phyloP scores from a whole-genome alignment of 345 rosid genomes.

The Brassica nigra region DNA sequence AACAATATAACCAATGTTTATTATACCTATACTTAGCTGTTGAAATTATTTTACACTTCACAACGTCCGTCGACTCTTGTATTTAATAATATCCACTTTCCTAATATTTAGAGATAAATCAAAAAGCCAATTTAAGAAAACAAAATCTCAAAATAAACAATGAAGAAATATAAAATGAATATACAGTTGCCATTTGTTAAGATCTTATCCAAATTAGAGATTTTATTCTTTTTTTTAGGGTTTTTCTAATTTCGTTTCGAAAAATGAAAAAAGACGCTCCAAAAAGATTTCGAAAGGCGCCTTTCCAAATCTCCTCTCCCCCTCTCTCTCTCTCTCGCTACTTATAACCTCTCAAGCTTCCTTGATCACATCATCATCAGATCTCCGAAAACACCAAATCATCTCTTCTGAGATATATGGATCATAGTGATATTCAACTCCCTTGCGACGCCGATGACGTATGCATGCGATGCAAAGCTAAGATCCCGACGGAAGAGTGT shows the following conservation, averaged over 20 bases:
- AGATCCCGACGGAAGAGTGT: conserved; percentile 49
- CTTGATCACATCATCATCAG: background rate
- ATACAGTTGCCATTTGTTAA: background rate
- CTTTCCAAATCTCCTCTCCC: background rate
- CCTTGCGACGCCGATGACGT: conserved; percentile 69
- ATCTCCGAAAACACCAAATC: background rate
- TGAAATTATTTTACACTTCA: too few relatives aligned
- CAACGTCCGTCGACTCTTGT: too few relatives aligned
- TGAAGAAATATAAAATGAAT: background rate
- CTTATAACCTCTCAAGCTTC: background rate
- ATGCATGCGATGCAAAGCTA: conserved; percentile 66
- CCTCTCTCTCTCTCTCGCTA: background rate
- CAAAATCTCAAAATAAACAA: background rate
- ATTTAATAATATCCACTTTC: background rate
- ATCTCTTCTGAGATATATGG: conserved; percentile 35
- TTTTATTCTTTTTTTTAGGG: background rate
- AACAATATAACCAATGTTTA: too few relatives aligned
- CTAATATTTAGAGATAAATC: background rate
- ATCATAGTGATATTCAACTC: conserved; percentile 39
- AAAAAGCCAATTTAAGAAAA: background rate
- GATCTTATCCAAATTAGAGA: conserved; percentile 3
- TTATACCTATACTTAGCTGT: too few relatives aligned
- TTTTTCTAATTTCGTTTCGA: background rate
- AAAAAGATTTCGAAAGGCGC: background rate
- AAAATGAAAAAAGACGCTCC: background rate